Evolutionary conservation across 768 basidiomycete genomes (phyloP).

Genomic region (Pleurotus tuoliensis): DNA sequence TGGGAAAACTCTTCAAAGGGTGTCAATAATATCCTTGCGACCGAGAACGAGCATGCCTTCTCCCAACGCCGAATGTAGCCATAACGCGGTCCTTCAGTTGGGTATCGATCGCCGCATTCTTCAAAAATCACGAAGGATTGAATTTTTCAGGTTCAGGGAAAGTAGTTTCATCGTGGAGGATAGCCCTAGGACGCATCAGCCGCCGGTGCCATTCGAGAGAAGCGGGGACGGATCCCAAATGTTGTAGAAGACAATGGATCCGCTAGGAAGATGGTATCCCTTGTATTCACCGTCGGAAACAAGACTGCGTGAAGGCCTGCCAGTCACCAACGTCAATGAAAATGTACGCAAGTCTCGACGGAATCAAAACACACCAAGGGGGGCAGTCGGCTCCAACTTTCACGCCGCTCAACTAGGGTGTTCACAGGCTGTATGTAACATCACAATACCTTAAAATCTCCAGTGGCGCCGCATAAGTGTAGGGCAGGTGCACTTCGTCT

Average conservation of each 20-base stretch:
- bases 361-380: neutral
- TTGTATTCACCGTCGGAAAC: slow-evolving; percentile 41
- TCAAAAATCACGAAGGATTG: slow-evolving; percentile 43
- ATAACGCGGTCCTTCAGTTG: slow-evolving; percentile 1
- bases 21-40: neutral
- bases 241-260: slow-evolving; percentile 31
- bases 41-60: neutral
- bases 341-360: too few species aligned
- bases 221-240: slow-evolving; percentile 20
- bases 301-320: slow-evolving; percentile 25
- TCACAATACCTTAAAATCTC: slow-evolving; percentile 28
- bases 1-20: slow-evolving; percentile 6
- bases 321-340: too few species aligned
- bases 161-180: slow-evolving; percentile 27
- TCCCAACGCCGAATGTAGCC: slow-evolving; percentile 33
- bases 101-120: slow-evolving; percentile 27
- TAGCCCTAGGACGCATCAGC: slow-evolving; percentile 23
- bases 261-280: slow-evolving; percentile 41
- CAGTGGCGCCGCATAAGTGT: slow-evolving; percentile 29
- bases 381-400: neutral
- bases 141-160: slow-evolving; percentile 33
- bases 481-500: slow-evolving; percentile 32
- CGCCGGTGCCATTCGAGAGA: neutral
- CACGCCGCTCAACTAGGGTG: too few species aligned
- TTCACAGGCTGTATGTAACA: too few species aligned